Evolutionary conservation across 352 stramenopile genomes (phyloP), one percentile per base, ranked within the genome.

Genomic region (Thalassiosira livingstoniorum): DNA sequence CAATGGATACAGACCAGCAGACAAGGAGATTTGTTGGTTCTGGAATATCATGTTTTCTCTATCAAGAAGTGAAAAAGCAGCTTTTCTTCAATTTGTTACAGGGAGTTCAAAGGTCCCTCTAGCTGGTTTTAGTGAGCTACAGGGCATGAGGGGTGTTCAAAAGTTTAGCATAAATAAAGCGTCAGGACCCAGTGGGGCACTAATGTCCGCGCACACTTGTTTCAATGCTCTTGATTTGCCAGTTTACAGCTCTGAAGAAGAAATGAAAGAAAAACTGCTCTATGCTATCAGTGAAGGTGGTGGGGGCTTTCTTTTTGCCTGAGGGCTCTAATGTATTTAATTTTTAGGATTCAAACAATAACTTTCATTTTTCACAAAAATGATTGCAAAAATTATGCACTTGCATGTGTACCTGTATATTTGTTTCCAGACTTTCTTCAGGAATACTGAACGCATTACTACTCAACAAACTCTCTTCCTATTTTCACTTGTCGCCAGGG

Each of bases 91-190:
- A 86, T 99, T 99, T 80, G 98, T 98, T 27, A 99, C 97, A 0
- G 97, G 97, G 7, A 99, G 96, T 47, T 96, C 95, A 0, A 98
- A 98, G 31, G 97, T 99, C 0, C 98, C 98, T 27, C 92, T 99
- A 23, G 96, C 98, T 86, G 98, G 98, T 25, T 99, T 99, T 87
- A 96, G 97, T 79, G 95, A 97, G 29, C 92, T 99, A 0, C 97
- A 99, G 83, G 98, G 98, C 66, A 99, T 99, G 97, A 95, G 97
- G 29, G 98, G 98, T 31, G 97, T 97, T 42, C 97, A 99, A 86
- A 98, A 98, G 85, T 99, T 99, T 87, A 99, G 97, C 83, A 99
- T 99, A 82, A 97, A 99, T 92, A 99, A 99, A 88, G 96, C 96
- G 2, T 98, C 97, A 81, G 97, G 96, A 51, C 95, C 96, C 88